These are phyloP conservation scores for Sequoiadendron giganteum DNA, from an alignment of 75 land plant genomes.

Conservation along the genomic window DNA sequence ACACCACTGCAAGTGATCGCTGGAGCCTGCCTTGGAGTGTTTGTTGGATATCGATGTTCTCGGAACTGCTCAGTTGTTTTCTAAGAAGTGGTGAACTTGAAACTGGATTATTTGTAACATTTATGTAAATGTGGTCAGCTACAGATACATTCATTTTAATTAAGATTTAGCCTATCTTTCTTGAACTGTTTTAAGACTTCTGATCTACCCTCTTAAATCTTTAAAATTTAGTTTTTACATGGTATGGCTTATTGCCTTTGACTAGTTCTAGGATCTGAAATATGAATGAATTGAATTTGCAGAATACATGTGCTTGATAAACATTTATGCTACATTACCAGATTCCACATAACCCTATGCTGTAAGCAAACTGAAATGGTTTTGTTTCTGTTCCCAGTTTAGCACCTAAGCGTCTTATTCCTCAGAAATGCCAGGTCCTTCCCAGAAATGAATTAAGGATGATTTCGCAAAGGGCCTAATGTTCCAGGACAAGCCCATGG, in stretches of 20 bases:
- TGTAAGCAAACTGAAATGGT: background rate
- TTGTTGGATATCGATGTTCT: slow-evolving; percentile 75
- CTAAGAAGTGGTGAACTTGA: background rate
- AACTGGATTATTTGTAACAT: background rate
- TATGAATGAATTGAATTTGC: background rate
- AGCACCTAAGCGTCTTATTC: background rate
- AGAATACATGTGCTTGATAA: background rate
- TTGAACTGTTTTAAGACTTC: background rate
- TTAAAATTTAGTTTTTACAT: background rate
- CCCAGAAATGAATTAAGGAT: background rate
- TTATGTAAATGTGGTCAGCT: background rate
- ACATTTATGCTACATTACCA: background rate
- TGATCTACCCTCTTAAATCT: background rate
- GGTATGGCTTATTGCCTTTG: background rate
- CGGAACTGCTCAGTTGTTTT: slow-evolving; percentile 24
- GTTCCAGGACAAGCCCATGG: too few relatives aligned
- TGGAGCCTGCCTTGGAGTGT: slow-evolving; percentile 80
- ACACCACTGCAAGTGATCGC: slow-evolving; percentile 92
- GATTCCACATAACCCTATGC: background rate
- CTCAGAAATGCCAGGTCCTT: background rate
- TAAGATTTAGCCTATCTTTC: background rate
- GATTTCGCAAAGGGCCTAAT: too few relatives aligned
- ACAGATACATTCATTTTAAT: slow-evolving; percentile 1
- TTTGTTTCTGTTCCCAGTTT: background rate
- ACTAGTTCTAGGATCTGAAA: background rate